Evolutionary conservation across 2,329 filamentous ascomycete genomes (phyloP).

Genomic region (Chaetomiaceae sp.): DNA sequence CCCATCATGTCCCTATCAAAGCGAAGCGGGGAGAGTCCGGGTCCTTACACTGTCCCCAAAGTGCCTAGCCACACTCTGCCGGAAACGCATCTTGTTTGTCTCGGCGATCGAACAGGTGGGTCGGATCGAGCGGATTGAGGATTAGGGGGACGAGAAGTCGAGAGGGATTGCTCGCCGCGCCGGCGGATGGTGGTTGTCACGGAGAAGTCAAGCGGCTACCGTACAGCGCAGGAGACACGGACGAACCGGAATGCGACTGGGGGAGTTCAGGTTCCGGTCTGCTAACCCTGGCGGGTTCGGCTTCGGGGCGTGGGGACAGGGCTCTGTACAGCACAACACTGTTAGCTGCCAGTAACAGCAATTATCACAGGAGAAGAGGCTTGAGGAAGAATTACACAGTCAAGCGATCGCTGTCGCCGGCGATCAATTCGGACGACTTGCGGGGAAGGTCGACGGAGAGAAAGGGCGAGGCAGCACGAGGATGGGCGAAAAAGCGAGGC

Average conservation of each 20-base stretch:
- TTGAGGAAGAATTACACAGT: no score
- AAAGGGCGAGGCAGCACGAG: no score
- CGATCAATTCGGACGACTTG: neutral
- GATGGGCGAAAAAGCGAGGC: no score
- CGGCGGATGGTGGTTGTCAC: neutral
- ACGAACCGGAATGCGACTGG: neutral
- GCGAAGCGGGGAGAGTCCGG: neutral
- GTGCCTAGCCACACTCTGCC: conserved; percentile 24
- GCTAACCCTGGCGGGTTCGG: neutral
- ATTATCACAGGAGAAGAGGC: no score
- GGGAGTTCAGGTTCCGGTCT: neutral
- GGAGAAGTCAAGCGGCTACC: neutral
- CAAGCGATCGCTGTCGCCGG: neutral
- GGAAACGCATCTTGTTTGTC: conserved; percentile 22
- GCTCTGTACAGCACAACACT: no score
- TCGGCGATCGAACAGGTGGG: neutral
- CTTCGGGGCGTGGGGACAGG: no score
- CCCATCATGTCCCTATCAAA: neutral
- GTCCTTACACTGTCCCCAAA: conserved; percentile 26
- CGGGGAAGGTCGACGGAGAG: neutral
- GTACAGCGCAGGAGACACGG: neutral
- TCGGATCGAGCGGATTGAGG: neutral
- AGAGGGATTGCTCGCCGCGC: neutral
- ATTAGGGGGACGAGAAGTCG: neutral
- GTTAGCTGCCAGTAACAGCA: no score